phyloP scores from a whole-genome alignment of 176 grass and related monocot species.

The Oryza glumipatula region DNA sequence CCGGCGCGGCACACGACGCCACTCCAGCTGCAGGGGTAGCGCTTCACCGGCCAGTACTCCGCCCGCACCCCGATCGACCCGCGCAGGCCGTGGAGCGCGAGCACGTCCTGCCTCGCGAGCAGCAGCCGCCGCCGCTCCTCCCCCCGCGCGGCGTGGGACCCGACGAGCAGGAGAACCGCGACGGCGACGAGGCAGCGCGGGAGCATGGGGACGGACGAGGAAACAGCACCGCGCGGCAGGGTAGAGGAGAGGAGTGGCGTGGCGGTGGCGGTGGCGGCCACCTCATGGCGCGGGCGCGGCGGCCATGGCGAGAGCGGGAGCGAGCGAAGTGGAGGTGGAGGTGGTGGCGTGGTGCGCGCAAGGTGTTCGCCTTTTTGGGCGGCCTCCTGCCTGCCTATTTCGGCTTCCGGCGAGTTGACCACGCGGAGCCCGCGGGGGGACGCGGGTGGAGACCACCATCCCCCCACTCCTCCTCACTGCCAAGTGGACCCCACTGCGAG shows the following conservation, averaged over 20 bases:
- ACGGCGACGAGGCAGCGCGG: constrained; percentile 33
- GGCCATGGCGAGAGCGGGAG: constrained; percentile 26
- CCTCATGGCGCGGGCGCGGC: constrained; percentile 43
- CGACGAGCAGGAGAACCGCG: not conserved
- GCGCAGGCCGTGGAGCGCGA: constrained; percentile 62
- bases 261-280: constrained; percentile 30
- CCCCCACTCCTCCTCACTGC: not conserved
- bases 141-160: constrained; percentile 7
- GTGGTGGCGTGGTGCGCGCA: constrained; percentile 12
- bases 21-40: constrained; percentile 71
- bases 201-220: constrained; percentile 44
- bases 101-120: constrained; percentile 43
- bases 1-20: constrained; percentile 70
- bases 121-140: not conserved
- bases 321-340: not conserved
- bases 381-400: constrained; percentile 41
- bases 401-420: constrained; percentile 48
- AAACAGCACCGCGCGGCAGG: not conserved
- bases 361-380: constrained; percentile 38
- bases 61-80: constrained; percentile 68
- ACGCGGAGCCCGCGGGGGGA: constrained; percentile 25
- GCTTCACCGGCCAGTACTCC: constrained; percentile 58
- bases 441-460: not conserved
- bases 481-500: not conserved
- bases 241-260: constrained; percentile 18